Conservation (phyloP, 495 filamentous ascomycete species). For the Tuber aestivum region DNA sequence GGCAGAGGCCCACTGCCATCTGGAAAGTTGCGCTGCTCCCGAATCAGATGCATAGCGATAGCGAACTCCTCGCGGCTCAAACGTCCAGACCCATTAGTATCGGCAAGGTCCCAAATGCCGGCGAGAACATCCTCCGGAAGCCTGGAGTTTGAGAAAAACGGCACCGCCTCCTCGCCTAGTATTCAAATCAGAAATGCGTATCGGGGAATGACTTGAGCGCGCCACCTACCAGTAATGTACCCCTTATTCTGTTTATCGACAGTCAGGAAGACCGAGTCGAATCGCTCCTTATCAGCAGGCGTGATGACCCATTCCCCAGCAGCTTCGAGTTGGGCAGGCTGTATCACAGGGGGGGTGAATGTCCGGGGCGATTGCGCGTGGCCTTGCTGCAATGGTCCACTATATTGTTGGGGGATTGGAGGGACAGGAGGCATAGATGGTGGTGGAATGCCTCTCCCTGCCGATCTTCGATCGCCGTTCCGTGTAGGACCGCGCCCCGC, state of each 20-base stretch:
- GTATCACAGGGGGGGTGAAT: conserved; percentile 38
- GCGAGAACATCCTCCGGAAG: conserved; percentile 84
- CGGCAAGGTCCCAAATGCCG: conserved; percentile 95
- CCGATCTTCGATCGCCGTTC: conserved; percentile 42
- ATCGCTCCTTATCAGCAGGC: conserved; percentile 74
- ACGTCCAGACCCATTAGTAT: conserved; percentile 84
- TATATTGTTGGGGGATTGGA: conserved; percentile 68
- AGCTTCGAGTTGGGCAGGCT: conserved; percentile 32
- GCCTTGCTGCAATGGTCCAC: conserved; percentile 48
- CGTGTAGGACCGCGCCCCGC: conserved; percentile 58
- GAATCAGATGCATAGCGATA: conserved; percentile 94
- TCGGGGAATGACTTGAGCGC: background rate
- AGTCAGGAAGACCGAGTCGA: conserved; percentile 74
- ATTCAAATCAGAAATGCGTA: background rate
- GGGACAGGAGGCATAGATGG: conserved; percentile 49
- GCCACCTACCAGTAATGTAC: conserved; percentile 61
- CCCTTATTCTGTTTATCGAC: conserved; percentile 74
- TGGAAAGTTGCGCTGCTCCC: conserved; percentile 71
- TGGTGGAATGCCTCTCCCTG: conserved; percentile 34
- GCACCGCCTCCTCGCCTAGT: conserved; percentile 76
- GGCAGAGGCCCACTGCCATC: conserved; percentile 58
- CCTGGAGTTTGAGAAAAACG: conserved; percentile 86
- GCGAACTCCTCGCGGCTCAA: conserved; percentile 87
- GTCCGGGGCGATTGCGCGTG: conserved; percentile 41
- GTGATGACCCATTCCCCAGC: conserved; percentile 64